Base-by-base conservation (phyloP, 1,284 basidiomycete species). In the Boletus holoroseus region DNA sequence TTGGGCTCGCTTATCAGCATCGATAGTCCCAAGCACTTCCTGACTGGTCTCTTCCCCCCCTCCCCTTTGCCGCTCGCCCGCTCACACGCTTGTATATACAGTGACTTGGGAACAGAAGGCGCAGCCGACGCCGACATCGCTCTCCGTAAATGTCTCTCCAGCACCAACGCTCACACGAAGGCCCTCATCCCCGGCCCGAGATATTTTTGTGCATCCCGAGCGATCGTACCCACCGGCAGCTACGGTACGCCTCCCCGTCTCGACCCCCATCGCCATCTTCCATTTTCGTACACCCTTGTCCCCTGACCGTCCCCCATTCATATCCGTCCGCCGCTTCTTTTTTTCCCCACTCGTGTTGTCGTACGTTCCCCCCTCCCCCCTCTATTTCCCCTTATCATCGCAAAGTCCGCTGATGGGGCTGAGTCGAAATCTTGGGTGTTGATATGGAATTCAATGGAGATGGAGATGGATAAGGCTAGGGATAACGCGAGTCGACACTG, bases 31-130 rank as follows among this genome's bases (percentile, higher is more conserved):
- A 7, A 8, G 50, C 38, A 22, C 35, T 15, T 9, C 26, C 7
- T 8, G 8, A 26, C 22, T n/a, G 7, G 7, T n/a, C 18, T 6
- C 20, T 6, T 7, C 22, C 20, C n/a, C 13, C 22, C 26, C 22
- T n/a, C n/a, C n/a, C 11, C 18, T 28, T 36, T 4, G 15, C 26
- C 35, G 16, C 11, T 15, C 5, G n/a, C 24, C 7, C 1, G 22
- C 35, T 47, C 31, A 39, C 36, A 22, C 16, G 27, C 9, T 11
- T 2, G 12, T 3, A 4, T 37, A 15, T 24, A 16, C 54, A 83
- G 82, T 20, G 79, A 85, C 58, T 71, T 85, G 12, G 82, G 82
- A 18, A 84, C 82, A 2, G 82, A 85, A 62, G 82, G 81, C 3
- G 82, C 81, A 5, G 76, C 68, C 24, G 82, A 84, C 58, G 79